phyloP scores from a whole-genome alignment of 1,284 basidiomycete genomes.

The Cutaneotrichosporon arboriforme region DNA sequence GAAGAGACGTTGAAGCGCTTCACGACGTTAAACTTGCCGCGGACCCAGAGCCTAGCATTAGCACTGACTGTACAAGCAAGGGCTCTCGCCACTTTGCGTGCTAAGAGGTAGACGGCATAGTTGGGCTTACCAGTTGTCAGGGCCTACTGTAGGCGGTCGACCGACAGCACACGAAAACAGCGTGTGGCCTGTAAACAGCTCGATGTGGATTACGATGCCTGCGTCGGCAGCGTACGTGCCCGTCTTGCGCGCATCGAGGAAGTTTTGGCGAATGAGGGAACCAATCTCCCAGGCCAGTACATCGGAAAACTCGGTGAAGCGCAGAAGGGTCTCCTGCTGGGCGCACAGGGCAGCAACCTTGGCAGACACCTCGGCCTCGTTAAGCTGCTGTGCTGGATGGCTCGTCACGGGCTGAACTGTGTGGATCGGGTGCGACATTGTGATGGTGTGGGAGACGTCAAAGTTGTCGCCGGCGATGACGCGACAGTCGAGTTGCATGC shows the following conservation, averaged over 20 bases:
- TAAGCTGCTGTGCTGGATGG: neutral
- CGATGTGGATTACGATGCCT: slow-evolving; percentile 42
- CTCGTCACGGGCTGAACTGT: neutral
- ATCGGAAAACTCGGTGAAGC: slow-evolving; percentile 24
- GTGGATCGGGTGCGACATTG: slow-evolving; percentile 1
- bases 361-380: neutral
- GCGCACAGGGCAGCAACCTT: slow-evolving; percentile 13
- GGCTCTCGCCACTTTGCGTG: neutral
- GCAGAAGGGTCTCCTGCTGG: slow-evolving; percentile 18
- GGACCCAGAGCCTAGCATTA: slow-evolving; percentile 30
- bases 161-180: slow-evolving; percentile 42
- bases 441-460: neutral
- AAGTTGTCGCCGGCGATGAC: too few relatives aligned
- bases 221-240: slow-evolving; percentile 8
- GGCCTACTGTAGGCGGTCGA: slow-evolving; percentile 27
- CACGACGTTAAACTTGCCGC: slow-evolving; percentile 44
- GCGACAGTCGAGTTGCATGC: too few relatives aligned
- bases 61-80: neutral
- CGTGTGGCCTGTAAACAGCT: slow-evolving; percentile 37
- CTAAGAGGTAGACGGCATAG: too few relatives aligned
- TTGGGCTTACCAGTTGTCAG: slow-evolving; percentile 42
- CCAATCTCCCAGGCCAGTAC: slow-evolving; percentile 34
- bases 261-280: slow-evolving; percentile 24
- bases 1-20: slow-evolving; percentile 35
- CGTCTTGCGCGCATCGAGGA: slow-evolving; percentile 17